These are phyloP conservation scores for Neonectria neomacrospora DNA, from an alignment of 2,329 filamentous ascomycete species.

Conservation along the genomic window DNA sequence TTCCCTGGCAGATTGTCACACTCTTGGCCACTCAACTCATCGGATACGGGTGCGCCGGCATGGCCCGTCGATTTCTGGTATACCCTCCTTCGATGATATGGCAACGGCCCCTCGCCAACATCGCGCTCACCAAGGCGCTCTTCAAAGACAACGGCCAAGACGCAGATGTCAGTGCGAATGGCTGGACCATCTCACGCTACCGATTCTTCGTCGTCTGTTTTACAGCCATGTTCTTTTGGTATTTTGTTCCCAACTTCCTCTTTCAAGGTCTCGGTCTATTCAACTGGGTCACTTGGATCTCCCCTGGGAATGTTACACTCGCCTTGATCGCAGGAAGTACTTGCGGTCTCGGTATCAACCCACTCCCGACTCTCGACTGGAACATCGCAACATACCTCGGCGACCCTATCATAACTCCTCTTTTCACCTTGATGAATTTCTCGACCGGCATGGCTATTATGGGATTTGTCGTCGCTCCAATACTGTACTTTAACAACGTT, in stretches of 20 bases:
- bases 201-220: conserved; percentile 58
- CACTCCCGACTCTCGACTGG: conserved; percentile 55
- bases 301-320: conserved; percentile 52
- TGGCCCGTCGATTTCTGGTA: conserved; percentile 59
- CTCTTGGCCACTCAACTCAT: conserved; percentile 61
- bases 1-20: conserved; percentile 59
- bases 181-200: conserved; percentile 44
- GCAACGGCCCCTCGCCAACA: conserved; percentile 60
- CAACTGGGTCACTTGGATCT: conserved; percentile 64
- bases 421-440: conserved; percentile 47
- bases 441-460: conserved; percentile 56
- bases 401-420: conserved; percentile 47
- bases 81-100: conserved; percentile 62
- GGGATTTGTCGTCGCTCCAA: conserved; percentile 63
- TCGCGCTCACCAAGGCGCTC: conserved; percentile 52
- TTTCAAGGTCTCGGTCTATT: conserved; percentile 59
- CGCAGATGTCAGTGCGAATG: conserved; percentile 37
- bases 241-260: conserved; percentile 62
- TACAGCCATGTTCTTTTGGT: conserved; percentile 60
- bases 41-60: conserved; percentile 63
- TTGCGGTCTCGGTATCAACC: conserved; percentile 53
- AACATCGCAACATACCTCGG: conserved; percentile 47
- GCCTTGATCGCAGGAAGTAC: conserved; percentile 50
- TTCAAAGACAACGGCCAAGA: conserved; percentile 27
- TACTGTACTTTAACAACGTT: conserved; percentile 58